Evolutionary conservation across 768 basidiomycete species (phyloP).

Genomic region (Russula sp.): DNA sequence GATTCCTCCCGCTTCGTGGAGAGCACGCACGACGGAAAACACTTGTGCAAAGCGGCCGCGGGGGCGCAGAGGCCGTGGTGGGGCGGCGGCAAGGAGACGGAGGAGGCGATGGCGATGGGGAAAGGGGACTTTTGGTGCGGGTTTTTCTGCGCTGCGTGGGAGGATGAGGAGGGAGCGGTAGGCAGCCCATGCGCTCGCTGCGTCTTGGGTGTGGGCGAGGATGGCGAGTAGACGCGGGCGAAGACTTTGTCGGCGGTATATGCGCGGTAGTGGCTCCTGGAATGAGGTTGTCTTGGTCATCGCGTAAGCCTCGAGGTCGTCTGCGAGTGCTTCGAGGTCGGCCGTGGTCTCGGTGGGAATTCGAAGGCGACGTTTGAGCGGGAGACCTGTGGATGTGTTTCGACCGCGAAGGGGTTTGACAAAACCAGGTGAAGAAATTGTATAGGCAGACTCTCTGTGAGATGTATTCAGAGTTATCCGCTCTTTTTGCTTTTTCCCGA

Average conservation of each 20-base stretch:
- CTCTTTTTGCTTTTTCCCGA: conserved; percentile 2
- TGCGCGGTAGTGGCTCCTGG: conserved; percentile 8
- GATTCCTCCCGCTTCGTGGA: conserved; percentile 53
- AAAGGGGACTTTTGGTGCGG: conserved; percentile 34
- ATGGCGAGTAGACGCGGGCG: conserved; percentile 15
- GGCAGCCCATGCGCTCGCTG: conserved; percentile 42
- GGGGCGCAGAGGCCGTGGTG: conserved; percentile 48
- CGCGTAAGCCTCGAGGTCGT: conserved; percentile 19
- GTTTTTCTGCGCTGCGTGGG: conserved; percentile 13
- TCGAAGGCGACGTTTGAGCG: conserved; percentile 13
- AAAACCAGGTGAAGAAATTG: conserved; percentile 1
- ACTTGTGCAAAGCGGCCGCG: conserved; percentile 61
- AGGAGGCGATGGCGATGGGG: conserved; percentile 58
- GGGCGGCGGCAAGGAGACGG: conserved; percentile 50
- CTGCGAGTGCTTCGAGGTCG: conserved; percentile 20
- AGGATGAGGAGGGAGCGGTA: conserved; percentile 40
- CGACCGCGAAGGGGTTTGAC: conserved; percentile 17
- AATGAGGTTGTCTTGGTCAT: neutral
- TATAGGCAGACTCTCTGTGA: neutral
- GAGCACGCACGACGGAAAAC: conserved; percentile 59
- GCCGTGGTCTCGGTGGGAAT: conserved; percentile 15
- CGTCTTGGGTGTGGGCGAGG: conserved; percentile 22
- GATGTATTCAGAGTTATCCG: neutral
- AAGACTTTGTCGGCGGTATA: conserved; percentile 8
- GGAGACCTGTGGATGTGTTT: conserved; percentile 19